phyloP scores from a whole-genome alignment of 148 eudicot genomes.

The Silene latifolia region DNA sequence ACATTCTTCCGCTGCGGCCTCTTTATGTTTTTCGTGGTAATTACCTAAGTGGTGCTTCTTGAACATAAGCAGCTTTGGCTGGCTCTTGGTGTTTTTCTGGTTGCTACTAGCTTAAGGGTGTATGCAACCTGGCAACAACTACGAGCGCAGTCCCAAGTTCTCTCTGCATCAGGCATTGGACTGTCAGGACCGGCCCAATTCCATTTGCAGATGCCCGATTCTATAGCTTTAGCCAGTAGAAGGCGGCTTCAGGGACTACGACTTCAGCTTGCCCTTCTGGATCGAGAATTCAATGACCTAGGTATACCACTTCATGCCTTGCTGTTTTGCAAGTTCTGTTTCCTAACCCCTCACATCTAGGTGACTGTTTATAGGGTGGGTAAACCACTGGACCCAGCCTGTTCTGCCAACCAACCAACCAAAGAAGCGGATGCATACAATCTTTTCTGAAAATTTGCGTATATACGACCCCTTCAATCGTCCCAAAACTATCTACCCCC shows the following conservation, averaged over 20 bases:
- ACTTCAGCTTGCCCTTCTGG: slow-evolving; percentile 48
- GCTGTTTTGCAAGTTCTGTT: not conserved
- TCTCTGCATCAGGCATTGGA: slow-evolving; percentile 36
- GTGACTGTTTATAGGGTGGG: no score
- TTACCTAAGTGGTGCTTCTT: slow-evolving; percentile 6
- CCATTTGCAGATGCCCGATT: slow-evolving; percentile 46
- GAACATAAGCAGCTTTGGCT: slow-evolving; percentile 38
- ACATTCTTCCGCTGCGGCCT: not conserved
- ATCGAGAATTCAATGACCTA: slow-evolving; percentile 44
- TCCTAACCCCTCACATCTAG: no score
- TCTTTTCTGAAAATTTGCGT: no score
- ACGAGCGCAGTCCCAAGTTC: slow-evolving; percentile 48
- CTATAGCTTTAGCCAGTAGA: slow-evolving; percentile 40
- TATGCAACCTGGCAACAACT: slow-evolving; percentile 46
- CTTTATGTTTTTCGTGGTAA: not conserved
- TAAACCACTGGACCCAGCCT: no score
- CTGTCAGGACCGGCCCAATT: slow-evolving; percentile 38
- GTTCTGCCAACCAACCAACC: no score
- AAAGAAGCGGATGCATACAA: no score
- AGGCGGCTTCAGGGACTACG: slow-evolving; percentile 44
- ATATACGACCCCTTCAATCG: no score
- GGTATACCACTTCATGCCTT: slow-evolving; percentile 18
- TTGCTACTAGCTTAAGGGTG: slow-evolving; percentile 43
- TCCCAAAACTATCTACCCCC: no score
- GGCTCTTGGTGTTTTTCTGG: slow-evolving; percentile 38